Evolutionary conservation across 352 stramenopile species (phyloP), one percentile per base, ranked within the genome.

Genomic region (Phytophthora citricola): DNA sequence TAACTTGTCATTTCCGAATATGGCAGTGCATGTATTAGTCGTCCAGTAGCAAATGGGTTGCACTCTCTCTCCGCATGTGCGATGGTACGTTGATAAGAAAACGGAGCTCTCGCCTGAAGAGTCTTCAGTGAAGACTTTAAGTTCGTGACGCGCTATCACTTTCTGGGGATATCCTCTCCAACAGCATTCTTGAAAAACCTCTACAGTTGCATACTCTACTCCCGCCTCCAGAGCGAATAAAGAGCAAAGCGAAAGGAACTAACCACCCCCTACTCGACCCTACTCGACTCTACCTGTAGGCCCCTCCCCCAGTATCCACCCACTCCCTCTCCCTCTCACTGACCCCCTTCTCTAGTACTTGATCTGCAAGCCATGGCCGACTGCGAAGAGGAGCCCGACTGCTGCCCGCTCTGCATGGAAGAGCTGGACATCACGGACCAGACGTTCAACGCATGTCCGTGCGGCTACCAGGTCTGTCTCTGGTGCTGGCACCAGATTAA

Each of bases 401-500:
- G 98, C 64, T 99, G 98, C 76, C 98, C 98, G 41, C 87, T 99
- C 47, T 99, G 98, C 76, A 99, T 98, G 84, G 97, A 99, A 82
- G 95, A 99, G 60, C 87, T 99, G 60, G 97, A 99, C 81, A 83
- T 99, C 22, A 98, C 96, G 52, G 98, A 99, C 89, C 92, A 97
- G 76, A 97, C 98, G 69, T 99, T 99, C 75, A 97, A 98, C 78
- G 97, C 98, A 4, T 99, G 98, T 86, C 97, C 97, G 72, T 99
- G 98, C 74, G 97, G 97, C 41, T 99, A 99, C 78, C 95, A 99
- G 88, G 94, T 99, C 11, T 99, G 98, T 89, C 98, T 99, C 72
- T 99, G 98, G 97, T 99, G 98, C 82, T 99, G 97, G 97, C 96
- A 99, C 61, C 93, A 98, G 63, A 99, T 99, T 74, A 98, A 98